Evolutionary conservation across 495 filamentous ascomycete species (phyloP), one percentile per base, ranked within the genome.

Genomic region (Barbatosphaeria neglecta): DNA sequence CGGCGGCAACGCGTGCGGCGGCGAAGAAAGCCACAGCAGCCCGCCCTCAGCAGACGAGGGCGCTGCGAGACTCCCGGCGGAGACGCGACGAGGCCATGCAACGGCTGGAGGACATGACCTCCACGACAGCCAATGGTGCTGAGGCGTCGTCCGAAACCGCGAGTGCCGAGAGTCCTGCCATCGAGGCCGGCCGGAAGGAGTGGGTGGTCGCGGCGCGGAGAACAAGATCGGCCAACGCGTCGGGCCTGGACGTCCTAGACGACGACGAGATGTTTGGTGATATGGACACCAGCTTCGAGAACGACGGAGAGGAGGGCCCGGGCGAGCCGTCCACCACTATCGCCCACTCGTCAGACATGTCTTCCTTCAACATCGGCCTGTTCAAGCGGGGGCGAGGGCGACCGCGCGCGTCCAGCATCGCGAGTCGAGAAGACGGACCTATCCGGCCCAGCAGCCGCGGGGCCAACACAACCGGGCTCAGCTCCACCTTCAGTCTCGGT

Each of bases 401-500:
- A 5, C 66, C 68, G 19, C 64, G 69, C 23, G 62, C 65, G 23
- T 68, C 66, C 24, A 74, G 70, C 55, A 66, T 74, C 41, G 59
- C 65, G 3, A 61, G 62, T 16, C 59, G 67, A 25, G 64, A 65
- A 22, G 67, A 70, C 22, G 66, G 56, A 10, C 62, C 64, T 0
- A 69, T 72, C 50, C 58, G 70, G 33, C 70, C 69, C 20, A 72
- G 69, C 49, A 74, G 70, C 51, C 63, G 68, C 44, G 67, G 69
- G 5, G 52, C 56, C 10, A 68, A 58, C 41, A 74, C 70, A 11
- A 67, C 68, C n/a, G 66, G 57, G 45, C 50, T 67, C 20, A 67
- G 62, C 47, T 65, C 64, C 2, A 62, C 61, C 9, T 60, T 74
- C 24, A 72, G 67, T 43, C 59, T 74, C 15, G 66, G 69, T n/a